Evolutionary conservation across 2,329 filamentous ascomycete species (phyloP).

Genomic region (Ciborinia camelliae): DNA sequence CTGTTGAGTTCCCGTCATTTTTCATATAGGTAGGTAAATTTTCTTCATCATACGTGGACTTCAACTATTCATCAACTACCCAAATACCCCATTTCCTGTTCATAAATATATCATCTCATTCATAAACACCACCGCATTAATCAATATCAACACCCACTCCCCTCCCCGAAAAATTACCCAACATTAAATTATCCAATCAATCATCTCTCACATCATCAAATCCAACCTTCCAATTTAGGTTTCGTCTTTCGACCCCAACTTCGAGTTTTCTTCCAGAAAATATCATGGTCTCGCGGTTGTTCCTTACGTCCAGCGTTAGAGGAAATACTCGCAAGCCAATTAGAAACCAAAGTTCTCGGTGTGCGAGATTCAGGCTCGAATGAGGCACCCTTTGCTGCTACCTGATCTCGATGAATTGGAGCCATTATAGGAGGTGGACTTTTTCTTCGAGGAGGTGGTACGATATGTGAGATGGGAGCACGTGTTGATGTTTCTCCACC

Average conservation of each 20-base stretch:
- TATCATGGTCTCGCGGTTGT: not conserved
- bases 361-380: constrained; percentile 14
- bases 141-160: not conserved
- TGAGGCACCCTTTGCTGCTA: not conserved
- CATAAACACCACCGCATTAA: too few relatives aligned
- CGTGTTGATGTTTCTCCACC: not conserved
- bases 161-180: not conserved
- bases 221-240: constrained; percentile 9
- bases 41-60: not conserved
- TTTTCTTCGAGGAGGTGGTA: constrained; percentile 3
- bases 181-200: too few relatives aligned
- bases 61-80: too few relatives aligned
- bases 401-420: constrained; percentile 12
- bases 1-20: not conserved
- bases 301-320: constrained; percentile 11
- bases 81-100: not conserved
- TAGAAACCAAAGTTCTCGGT: constrained; percentile 10
- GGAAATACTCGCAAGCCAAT: constrained; percentile 17
- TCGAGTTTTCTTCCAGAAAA: constrained; percentile 3
- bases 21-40: not conserved
- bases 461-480: not conserved
- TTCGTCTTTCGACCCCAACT: constrained; percentile 15
- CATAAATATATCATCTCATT: not conserved
- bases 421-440: constrained; percentile 8
- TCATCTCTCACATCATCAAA: not conserved